Percentiles rank a stretch among this genome's conserved stretches.
Evolutionary conservation across 768 basidiomycete species (phyloP).

Genomic region (Boletus tomentosulus): DNA sequence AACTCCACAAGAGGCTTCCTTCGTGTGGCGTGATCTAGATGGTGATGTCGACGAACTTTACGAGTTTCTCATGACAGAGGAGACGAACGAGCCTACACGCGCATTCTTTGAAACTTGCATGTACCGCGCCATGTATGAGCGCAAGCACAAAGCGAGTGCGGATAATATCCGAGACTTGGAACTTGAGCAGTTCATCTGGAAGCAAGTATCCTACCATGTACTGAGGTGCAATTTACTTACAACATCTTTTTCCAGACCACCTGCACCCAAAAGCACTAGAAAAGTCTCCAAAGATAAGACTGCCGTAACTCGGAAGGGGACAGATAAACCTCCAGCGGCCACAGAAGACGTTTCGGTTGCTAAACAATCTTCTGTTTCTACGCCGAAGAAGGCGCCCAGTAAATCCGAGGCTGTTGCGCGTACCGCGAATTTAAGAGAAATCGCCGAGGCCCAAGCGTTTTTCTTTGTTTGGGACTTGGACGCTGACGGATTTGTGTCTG

Average conservation of each 20-base stretch:
- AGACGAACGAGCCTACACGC: slow-evolving; percentile 72
- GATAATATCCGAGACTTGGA: slow-evolving; percentile 63
- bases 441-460: slow-evolving; percentile 45
- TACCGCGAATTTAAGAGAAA: slow-evolving; percentile 16
- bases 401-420: slow-evolving; percentile 19
- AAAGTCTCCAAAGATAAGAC: slow-evolving; percentile 16
- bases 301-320: slow-evolving; percentile 3
- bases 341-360: slow-evolving; percentile 1
- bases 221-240: not conserved
- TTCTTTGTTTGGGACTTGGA: slow-evolving; percentile 62
- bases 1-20: slow-evolving; percentile 72
- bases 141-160: slow-evolving; percentile 75
- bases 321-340: slow-evolving; percentile 2
- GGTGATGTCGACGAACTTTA: slow-evolving; percentile 92
- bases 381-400: slow-evolving; percentile 10
- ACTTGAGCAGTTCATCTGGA: slow-evolving; percentile 77
- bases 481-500: slow-evolving; percentile 40
- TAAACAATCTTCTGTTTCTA: slow-evolving; percentile 9
- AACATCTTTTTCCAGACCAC: slow-evolving; percentile 14
- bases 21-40: slow-evolving; percentile 88
- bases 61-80: slow-evolving; percentile 81
- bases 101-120: slow-evolving; percentile 92
- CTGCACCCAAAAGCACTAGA: slow-evolving; percentile 18
- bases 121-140: slow-evolving; percentile 95
- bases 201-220: slow-evolving; percentile 46